Evolutionary conservation across 768 basidiomycete species (phyloP), one percentile per base, ranked within the genome.

Genomic region (Postia placenta): DNA sequence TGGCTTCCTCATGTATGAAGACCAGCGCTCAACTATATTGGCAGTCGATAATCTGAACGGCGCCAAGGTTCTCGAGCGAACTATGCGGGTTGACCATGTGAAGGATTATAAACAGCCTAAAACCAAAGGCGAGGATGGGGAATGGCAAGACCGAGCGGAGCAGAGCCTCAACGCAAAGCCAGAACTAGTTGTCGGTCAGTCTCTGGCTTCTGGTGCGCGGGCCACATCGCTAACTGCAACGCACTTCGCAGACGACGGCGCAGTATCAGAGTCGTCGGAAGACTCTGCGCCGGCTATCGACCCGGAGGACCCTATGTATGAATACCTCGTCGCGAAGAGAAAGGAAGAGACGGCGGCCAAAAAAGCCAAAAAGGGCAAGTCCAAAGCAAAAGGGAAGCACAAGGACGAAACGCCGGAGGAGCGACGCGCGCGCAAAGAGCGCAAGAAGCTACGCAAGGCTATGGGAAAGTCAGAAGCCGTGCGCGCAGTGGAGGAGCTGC

Each of bases 11-110:
- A 97, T 98, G 96, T 99, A 98, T 67, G 92, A 95, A 68, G 93
- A 99, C 67, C 96, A 99, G 69, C 80, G 92, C 42, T 95, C 92
- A 51, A 99, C 96, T 5, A 67, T 97, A 44, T 76, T 99, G 42
- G 96, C 96, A 7, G 95, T 99, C 53, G 96, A 99, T 71, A 99
- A 99, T 71, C 82, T 99, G 67, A 98, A 96, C 61, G 96, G 96
- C 36, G 90, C 93, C 41, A 81, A 81, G 47, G 85, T 98, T 36
- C 71, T 96, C 26, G 91, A 87, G 14, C 75, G 84, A 57, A 95
- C 83, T 2, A 71, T 99, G 44, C 83, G 93, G 15, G 96, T 97
- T 35, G 92, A 97, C 64, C 89, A 93, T 60, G 88, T 90, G 54
- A 88, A 85, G 65, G 79, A 92, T 57, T 98, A 98, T 65, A 92